Base-by-base conservation (phyloP, 345 rosid genomes). In the Eucalyptus dawsonii region DNA sequence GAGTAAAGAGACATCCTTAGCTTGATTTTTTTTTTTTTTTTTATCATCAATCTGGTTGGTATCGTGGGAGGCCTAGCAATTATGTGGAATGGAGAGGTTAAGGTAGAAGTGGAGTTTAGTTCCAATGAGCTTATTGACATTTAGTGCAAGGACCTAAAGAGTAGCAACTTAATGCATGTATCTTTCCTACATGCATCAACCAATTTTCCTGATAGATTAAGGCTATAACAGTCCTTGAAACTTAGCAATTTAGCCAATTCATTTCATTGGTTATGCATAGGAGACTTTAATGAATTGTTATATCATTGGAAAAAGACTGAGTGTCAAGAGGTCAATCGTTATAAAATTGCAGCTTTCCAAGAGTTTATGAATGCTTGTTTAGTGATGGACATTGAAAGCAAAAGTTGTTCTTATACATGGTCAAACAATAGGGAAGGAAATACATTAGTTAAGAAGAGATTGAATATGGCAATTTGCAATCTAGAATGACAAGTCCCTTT, bases 121-220 rank as follows among this genome's bases (percentile, higher is more conserved):
- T 69, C 11, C 1, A 1, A 0, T 7, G 12, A 31, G 1, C 24
- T 69, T 17, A 65, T 31, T 31, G 12, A 69, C 5, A 34, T 34
- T 31, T 8, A 31, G 7, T 69, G 42, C 6, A 17, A 34, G 13
- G 24, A 69, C 6, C 12, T 31, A 16, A 34, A 17, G 2, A 69
- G 22, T 8, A 4, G 7, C 40, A 9, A 15, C 3, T 14, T 31
- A 8, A 67, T 31, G 12, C 19, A 37, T 9, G 9, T 16, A 8
- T 69, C 80, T 17, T 31, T 67, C 11, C 11, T 31, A 6, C 42
- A 31, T 67, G 80, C 42, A 16, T 31, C 42, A 8, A 31, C 2
- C 1, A 16, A 65, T n/a, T 14, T 15, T 31, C 40, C 3, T 0
- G 4, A n/a, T 34, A 67, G 40, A 67, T 9, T 67, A 14, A 60